Conservation (phyloP, 2,329 filamentous ascomycete genomes). For the Apiospora malaysiana region DNA sequence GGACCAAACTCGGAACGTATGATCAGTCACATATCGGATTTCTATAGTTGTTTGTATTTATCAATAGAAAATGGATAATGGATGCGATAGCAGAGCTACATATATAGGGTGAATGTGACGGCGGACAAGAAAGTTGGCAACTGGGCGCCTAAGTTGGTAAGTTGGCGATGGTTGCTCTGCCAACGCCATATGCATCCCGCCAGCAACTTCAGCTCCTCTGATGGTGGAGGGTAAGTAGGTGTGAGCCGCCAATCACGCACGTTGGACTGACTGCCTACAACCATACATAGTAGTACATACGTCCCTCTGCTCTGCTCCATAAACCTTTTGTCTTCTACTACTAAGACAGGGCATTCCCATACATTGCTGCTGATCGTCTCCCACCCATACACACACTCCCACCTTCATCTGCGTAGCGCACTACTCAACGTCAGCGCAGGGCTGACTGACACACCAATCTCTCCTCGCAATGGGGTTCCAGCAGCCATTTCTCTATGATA, state of each 20-base stretch:
- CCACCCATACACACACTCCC: not conserved
- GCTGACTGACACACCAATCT: slow-evolving; percentile 22
- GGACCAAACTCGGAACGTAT: no score
- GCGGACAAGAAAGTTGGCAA: not conserved
- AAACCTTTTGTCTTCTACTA: not conserved
- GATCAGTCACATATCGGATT: no score
- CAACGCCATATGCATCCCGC: not conserved
- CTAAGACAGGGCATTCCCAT: slow-evolving; percentile 15
- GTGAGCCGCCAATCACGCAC: not conserved
- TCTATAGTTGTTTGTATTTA: no score
- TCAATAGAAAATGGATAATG: not conserved
- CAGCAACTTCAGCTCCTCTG: not conserved
- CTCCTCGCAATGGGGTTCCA: slow-evolving; percentile 36
- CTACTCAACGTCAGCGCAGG: not conserved
- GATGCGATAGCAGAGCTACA: not conserved
- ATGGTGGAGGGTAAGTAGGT: not conserved
- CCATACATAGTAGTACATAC: not conserved
- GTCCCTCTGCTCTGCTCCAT: not conserved
- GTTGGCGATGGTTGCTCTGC: slow-evolving; percentile 5
- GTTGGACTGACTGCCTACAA: not conserved
- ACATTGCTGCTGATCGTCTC: not conserved
- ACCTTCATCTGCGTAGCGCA: not conserved
- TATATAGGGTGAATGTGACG: not conserved
- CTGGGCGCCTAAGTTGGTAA: slow-evolving; percentile 6
- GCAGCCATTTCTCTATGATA: slow-evolving; percentile 40